phyloP scores from a whole-genome alignment of 306 rosid species.

The Begonia fuchsioides region DNA sequence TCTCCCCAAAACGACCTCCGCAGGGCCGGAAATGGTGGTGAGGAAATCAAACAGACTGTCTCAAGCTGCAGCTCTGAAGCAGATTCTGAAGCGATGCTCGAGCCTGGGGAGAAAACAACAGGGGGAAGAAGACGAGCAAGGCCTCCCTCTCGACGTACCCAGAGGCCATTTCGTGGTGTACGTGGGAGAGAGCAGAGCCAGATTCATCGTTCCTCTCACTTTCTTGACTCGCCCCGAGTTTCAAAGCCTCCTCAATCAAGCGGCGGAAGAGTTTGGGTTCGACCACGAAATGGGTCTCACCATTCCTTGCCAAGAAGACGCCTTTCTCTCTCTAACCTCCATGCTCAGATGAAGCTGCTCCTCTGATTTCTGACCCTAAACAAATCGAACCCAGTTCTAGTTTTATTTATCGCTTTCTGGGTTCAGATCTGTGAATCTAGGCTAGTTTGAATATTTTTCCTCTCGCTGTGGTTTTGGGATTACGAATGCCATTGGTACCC shows the following conservation, averaged over 20 bases:
- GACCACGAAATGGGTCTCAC: constrained; percentile 86
- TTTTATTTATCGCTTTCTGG: not conserved
- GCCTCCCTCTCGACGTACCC: constrained; percentile 61
- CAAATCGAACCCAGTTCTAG: constrained; percentile 12
- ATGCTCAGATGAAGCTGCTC: too few species aligned
- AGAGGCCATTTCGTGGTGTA: constrained; percentile 93
- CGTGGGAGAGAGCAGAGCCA: constrained; percentile 77
- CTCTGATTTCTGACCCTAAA: constrained; percentile 38
- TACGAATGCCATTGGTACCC: too few species aligned
- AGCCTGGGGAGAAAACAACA: constrained; percentile 55
- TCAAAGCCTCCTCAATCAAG: constrained; percentile 61
- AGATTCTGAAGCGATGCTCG: constrained; percentile 75
- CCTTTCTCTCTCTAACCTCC: constrained; percentile 64
- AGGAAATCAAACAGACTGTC: constrained; percentile 36
- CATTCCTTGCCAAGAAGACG: constrained; percentile 68
- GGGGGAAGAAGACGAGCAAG: constrained; percentile 29
- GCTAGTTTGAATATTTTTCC: not conserved
- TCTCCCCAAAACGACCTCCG: not conserved
- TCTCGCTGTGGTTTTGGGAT: not conserved
- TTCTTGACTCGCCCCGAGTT: constrained; percentile 63
- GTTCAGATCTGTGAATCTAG: not conserved
- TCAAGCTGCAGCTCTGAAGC: constrained; percentile 61
- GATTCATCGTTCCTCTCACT: constrained; percentile 69
- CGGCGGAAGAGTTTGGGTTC: constrained; percentile 90
- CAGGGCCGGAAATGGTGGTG: constrained; percentile 37